Percentiles rank a stretch among this genome's conserved stretches.
These are phyloP conservation scores for Rosa hybrid DNA, from an alignment of 331 rosid genomes.

Conservation along the genomic window DNA sequence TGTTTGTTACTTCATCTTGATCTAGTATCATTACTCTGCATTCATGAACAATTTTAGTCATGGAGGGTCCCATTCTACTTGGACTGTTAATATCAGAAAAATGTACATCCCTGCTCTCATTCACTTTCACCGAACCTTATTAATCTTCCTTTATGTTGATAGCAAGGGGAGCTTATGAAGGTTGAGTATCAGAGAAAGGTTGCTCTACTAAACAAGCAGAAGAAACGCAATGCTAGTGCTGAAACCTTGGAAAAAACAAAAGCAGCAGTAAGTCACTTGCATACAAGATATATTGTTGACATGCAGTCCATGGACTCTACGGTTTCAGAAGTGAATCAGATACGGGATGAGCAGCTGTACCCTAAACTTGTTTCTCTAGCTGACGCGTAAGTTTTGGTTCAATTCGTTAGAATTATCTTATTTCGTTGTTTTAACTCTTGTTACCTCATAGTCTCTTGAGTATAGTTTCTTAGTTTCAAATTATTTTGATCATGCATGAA, in stretches of 20 bases:
- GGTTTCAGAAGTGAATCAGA: constrained; percentile 70
- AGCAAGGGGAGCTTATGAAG: constrained; percentile 95
- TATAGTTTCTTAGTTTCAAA: neutral
- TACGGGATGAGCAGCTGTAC: constrained; percentile 83
- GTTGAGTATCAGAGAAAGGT: constrained; percentile 82
- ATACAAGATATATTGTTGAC: constrained; percentile 86
- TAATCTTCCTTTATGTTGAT: constrained; percentile 20
- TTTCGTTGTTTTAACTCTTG: neutral
- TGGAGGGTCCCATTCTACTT: constrained; percentile 1
- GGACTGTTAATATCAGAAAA: neutral
- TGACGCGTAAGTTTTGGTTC: constrained; percentile 50
- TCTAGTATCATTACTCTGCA: constrained; percentile 2
- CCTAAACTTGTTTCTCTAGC: constrained; percentile 76
- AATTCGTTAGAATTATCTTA: neutral
- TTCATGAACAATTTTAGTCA: neutral
- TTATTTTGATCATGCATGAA: neutral
- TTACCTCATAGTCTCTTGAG: neutral
- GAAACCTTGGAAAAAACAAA: constrained; percentile 84
- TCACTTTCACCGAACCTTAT: neutral
- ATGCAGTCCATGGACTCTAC: constrained; percentile 96
- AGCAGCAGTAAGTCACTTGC: constrained; percentile 88
- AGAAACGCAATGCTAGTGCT: constrained; percentile 59
- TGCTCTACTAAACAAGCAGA: constrained; percentile 68
- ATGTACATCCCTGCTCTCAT: neutral
- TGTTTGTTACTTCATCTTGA: constrained; percentile 1